Base-by-base conservation (phyloP, 495 filamentous ascomycete genomes). In the Daldinia loculata region DNA sequence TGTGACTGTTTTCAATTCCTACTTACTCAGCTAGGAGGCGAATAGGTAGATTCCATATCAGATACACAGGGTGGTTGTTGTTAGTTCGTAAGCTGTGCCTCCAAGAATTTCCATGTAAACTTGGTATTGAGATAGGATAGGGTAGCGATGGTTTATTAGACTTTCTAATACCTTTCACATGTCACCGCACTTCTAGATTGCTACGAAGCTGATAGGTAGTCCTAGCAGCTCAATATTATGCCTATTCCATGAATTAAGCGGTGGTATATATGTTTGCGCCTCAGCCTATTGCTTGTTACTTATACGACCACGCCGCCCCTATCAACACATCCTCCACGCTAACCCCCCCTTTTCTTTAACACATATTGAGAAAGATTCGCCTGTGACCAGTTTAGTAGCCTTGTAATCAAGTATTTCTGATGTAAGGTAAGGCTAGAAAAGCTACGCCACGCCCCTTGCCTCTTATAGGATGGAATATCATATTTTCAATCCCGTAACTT, bases 371-470 rank as follows among this genome's bases (percentile, higher is more conserved):
- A 39, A 14, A 11, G 32, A 22, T 57, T 36, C 32, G 2, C 32
- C 26, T 19, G 32, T 57, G 55, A 36, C 32, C 2, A 17, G 17
- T 6, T 32, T 39, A 41, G 56, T 9, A 12, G 19, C 19, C 24
- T 41, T 34, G 6, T 0, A 41, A n/a, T 17, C 6, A n/a, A 27
- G 6, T 30, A 60, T 32, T 6, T 29, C 38, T 45, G 32, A 41
- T 34, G 50, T 14, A 29, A 26, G 56, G 50, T 14, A 29, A n/a
- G 56, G 26, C 9, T 26, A 5, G 36, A n/a, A 4, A 41, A 43
- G n/a, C 19, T 45, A 45, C 56, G 56, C 56, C 56, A 30, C 56
- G 9, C 32, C 24, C 36, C 32, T 63, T 32, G 41, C 60, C 36
- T 27, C 30, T 57, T 11, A 57, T 36, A 17, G 17, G 55, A 57